Conservation (phyloP, 345 rosid genomes). For the Garcia nutans region DNA sequence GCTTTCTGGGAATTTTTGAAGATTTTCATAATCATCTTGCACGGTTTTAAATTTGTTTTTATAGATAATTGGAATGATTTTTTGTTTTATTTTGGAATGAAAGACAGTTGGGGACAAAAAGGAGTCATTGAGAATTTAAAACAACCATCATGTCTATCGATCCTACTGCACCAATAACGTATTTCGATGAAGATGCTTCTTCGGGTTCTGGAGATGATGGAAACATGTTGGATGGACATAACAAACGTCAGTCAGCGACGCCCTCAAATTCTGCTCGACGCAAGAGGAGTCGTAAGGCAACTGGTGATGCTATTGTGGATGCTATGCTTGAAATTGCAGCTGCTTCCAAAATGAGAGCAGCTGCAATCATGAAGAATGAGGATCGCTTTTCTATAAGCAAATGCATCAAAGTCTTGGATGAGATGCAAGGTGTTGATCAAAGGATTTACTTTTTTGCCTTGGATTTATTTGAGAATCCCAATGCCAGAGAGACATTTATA, state of each 20-base stretch:
- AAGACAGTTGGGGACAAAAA: neutral
- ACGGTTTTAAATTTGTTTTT: neutral
- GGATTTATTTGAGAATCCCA: slow-evolving; percentile 75
- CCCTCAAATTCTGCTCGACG: slow-evolving; percentile 48
- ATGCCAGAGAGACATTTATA: slow-evolving; percentile 62
- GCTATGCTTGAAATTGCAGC: slow-evolving; percentile 92
- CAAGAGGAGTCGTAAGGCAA: slow-evolving; percentile 70
- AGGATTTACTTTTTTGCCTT: slow-evolving; percentile 59
- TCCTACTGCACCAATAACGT: slow-evolving; percentile 42
- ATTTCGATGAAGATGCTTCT: slow-evolving; percentile 50
- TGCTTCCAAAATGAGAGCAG: slow-evolving; percentile 75
- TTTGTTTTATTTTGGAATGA: neutral
- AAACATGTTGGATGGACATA: slow-evolving; percentile 55
- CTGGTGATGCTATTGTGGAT: slow-evolving; percentile 83
- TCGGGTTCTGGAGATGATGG: slow-evolving; percentile 61
- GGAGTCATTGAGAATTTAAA: neutral
- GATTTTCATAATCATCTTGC: neutral
- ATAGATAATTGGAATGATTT: neutral
- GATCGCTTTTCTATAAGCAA: slow-evolving; percentile 80
- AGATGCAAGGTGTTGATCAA: slow-evolving; percentile 73
- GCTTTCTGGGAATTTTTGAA: too few relatives aligned
- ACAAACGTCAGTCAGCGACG: slow-evolving; percentile 42
- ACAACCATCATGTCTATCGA: slow-evolving; percentile 21
- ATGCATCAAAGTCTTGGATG: slow-evolving; percentile 78
- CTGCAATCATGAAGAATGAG: slow-evolving; percentile 58